Evolutionary conservation across 306 rosid species (phyloP), one percentile per base, ranked within the genome.

Genomic region (Potentilla sterilis): DNA sequence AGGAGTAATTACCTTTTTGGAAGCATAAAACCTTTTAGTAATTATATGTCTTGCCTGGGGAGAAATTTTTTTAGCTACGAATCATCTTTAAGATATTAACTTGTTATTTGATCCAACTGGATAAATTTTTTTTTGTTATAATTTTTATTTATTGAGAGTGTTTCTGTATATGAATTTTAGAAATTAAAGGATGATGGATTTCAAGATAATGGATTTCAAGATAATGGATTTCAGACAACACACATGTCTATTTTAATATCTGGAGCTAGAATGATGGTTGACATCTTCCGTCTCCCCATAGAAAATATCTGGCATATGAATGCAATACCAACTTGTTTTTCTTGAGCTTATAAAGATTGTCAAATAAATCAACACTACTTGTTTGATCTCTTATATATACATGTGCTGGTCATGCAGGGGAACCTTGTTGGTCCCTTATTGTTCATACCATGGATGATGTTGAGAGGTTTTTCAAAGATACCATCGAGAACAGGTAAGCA

Each of bases 401-500:
- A 34, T 38, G 37, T 49, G 65, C 71, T 63, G 49, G 73, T 74
- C 75, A 51, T 87, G 84, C 83, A 94, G 98, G 95, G 74, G 96
- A 90, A 47, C 93, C 90, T 64, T 81, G 90, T 86, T 90, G 97
- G 97, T 92, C 97, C 11, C 86, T 85, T 57, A 72, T 88, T 85
- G 93, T 91, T 81, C 87, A 71, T 77, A 88, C 69, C 72, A 89
- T 84, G 74, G 98, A 94, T 81, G 98, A 88, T 37, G 90, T 94
- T 49, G 96, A 90, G 82, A 88, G 73, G 28, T 92, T 90, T 84
- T 94, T 94, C 82, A 94, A 90, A 81, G 92, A 88, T 82, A 90
- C 96, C 71, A 86, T 92, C 21, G 96, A 92, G 76, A 94, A 94
- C 73, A 92, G 97, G 98, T 94, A 58, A 77, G 86, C 80, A 64